These are phyloP conservation scores for Leccinum colubrinum DNA, from an alignment of 1,284 basidiomycete species.

Conservation along the genomic window DNA sequence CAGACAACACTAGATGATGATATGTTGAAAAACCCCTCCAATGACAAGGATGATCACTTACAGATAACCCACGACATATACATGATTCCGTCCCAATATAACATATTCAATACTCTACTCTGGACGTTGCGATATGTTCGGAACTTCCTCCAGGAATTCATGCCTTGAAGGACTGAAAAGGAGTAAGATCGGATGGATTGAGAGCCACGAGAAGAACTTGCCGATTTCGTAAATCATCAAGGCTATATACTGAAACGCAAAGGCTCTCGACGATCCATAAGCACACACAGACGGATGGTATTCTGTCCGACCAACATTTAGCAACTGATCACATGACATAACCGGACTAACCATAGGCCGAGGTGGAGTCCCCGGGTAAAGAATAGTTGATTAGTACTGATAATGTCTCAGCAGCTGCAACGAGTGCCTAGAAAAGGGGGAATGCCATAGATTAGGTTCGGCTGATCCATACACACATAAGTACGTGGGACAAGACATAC, in stretches of 20 bases:
- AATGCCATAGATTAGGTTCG: not conserved
- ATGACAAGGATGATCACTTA: not conserved
- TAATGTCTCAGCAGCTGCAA: not conserved
- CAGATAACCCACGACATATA: not conserved
- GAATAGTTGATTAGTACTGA: not conserved
- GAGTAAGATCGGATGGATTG: not conserved
- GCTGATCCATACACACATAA: not conserved
- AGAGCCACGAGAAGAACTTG: slow-evolving; percentile 4
- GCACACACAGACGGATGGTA: slow-evolving; percentile 21
- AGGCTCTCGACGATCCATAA: slow-evolving; percentile 18
- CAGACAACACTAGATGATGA: slow-evolving; percentile 16
- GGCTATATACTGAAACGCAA: slow-evolving; percentile 16
- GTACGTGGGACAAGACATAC: slow-evolving; percentile 10
- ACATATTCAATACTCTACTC: slow-evolving; percentile 19
- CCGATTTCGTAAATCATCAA: slow-evolving; percentile 27
- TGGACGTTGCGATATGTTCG: slow-evolving; percentile 15
- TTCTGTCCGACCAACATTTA: slow-evolving; percentile 10
- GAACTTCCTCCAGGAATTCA: slow-evolving; percentile 29
- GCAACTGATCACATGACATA: not conserved
- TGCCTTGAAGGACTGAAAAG: slow-evolving; percentile 24
- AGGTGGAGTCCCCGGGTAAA: not conserved
- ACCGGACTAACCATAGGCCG: slow-evolving; percentile 15
- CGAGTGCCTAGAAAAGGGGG: slow-evolving; percentile 10
- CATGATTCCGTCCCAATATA: slow-evolving; percentile 3
- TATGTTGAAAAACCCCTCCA: not conserved